Base-by-base conservation (phyloP, 2,329 filamentous ascomycete species). In the Penicillium sp. region DNA sequence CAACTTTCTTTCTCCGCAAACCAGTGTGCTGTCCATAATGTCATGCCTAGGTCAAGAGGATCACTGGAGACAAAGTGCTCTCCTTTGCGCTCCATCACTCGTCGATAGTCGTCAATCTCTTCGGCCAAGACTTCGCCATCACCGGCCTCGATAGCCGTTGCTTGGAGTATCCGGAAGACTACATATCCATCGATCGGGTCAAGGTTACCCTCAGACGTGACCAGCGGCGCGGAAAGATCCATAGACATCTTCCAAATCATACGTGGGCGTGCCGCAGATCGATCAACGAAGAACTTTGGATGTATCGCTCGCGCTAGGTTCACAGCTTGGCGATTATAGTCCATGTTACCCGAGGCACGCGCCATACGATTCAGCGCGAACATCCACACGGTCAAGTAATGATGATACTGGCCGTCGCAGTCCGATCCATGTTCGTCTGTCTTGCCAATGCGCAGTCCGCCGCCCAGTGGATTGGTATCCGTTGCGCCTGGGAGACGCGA, bases 301-400 rank as follows among this genome's bases (percentile, higher is more conserved):
- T 79, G 74, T 6, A 77, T 70, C 0, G 72, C 69, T 44, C 65
- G 64, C 4, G 74, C 75, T 8, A 80, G 59, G 39, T 71, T 60
- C 2, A 77, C 62, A 0, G 74, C 76, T 34, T 72, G 63, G 17
- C 62, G 57, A 44, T 77, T 78, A 44, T 70, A 79, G 6, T 42
- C 48, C 7, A 54, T 48, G 14, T 77, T 67, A 0, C 61, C 61
- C 1, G 69, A 67, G 2, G 72, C 75, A 23, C 71, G 43, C 0
- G 71, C 64, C 27, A 77, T 60, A 1, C 76, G 64, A 50, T 76
- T 77, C 3, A 80, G 63, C 2, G 76, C 75, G 52, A 78, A 79
- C 75, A 79, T 78, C 76, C 76, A 80, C 4, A 79, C 51, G 0
- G 75, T 79, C 13, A 79, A 61, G 45, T 79, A 79, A 48, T 79